These are phyloP conservation scores for Mycena rebaudengoi DNA, from an alignment of 768 basidiomycete genomes.

Conservation along the genomic window DNA sequence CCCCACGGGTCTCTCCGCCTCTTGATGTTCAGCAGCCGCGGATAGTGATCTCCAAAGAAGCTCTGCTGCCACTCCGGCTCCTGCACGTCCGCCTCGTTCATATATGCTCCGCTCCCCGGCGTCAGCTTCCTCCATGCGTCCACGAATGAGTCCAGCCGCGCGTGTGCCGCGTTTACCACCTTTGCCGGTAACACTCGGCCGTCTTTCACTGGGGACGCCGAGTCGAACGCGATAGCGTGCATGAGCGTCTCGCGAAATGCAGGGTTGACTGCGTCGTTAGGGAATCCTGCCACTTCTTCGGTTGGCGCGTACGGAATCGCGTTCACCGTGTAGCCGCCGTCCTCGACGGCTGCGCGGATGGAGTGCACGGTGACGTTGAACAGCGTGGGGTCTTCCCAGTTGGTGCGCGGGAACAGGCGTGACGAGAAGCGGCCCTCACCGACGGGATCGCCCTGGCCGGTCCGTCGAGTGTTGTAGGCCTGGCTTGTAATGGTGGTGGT, in stretches of 20 bases:
- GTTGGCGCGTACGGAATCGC: neutral
- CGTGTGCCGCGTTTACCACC: neutral
- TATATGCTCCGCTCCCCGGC: conserved; percentile 14
- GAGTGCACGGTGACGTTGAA: conserved; percentile 8
- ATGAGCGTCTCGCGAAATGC: conserved; percentile 1
- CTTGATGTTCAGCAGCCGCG: conserved; percentile 17
- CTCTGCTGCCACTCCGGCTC: conserved; percentile 24
- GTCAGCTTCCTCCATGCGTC: conserved; percentile 9
- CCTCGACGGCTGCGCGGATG: neutral
- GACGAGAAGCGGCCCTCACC: neutral
- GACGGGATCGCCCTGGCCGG: conserved; percentile 1
- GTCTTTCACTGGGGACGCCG: conserved; percentile 6
- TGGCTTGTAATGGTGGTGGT: conserved; percentile 9
- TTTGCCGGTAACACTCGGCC: conserved; percentile 10
- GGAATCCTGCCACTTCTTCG: conserved; percentile 7
- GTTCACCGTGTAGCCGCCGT: conserved; percentile 2
- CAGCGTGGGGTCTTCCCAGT: conserved; percentile 6
- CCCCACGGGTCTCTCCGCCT: conserved; percentile 22
- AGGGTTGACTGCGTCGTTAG: conserved; percentile 4
- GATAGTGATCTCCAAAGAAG: conserved; percentile 22
- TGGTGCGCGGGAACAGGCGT: neutral
- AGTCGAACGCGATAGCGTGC: conserved; percentile 3
- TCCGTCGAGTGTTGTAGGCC: conserved; percentile 4
- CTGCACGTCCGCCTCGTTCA: conserved; percentile 13
- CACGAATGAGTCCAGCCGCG: conserved; percentile 1